Base-by-base conservation (phyloP, 495 filamentous ascomycete species). In the Mycothermus thermophilus region DNA sequence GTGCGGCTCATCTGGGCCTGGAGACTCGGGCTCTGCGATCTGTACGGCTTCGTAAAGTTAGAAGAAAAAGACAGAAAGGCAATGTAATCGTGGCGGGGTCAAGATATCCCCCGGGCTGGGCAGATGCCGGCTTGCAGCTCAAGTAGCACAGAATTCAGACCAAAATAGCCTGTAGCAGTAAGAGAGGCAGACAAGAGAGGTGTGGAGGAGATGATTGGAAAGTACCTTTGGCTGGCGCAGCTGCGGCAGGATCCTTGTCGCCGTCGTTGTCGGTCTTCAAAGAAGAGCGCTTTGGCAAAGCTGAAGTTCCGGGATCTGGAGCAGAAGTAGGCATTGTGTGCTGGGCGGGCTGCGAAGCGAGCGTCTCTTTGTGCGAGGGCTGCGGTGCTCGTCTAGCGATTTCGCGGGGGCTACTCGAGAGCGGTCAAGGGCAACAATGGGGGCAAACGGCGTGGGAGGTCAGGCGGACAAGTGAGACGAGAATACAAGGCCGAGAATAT, bases 11-110 rank as follows among this genome's bases (percentile, higher is more conserved):
- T 68, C 63, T n/a, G 38, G 34, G 21, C 44, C 38, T 26, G 34
- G 27, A 11, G 47, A 43, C 34, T 60, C 55, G 14, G 63, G 63
- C 44, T 66, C 64, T 22, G 63, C 60, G 32, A 68, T 67, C 26
- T 66, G 62, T 20, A 67, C 64, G 31, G 62, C 64, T 68, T 35
- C 20, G 30, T 16, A 35, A 41, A 40, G 41, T 58, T 32, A 49
- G 42, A 34, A 40, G 34, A 23, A 9, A 26, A 9, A 6, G 12
- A 13, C 23, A 21, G 14, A 27, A 27, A 12, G 10, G 25, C 11
- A n/a, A 7, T 13, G n/a, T 12, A 19, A 9, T 9, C 28, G 8
- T 5, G 17, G 17, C 7, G 5, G 17, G 19, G 5, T 11, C 13
- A 6, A 9, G n/a, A n/a, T n/a, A n/a, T n/a, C n/a, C n/a, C n/a